phyloP scores from a whole-genome alignment of 2,329 filamentous ascomycete species.

The Diaporthe helianthi region DNA sequence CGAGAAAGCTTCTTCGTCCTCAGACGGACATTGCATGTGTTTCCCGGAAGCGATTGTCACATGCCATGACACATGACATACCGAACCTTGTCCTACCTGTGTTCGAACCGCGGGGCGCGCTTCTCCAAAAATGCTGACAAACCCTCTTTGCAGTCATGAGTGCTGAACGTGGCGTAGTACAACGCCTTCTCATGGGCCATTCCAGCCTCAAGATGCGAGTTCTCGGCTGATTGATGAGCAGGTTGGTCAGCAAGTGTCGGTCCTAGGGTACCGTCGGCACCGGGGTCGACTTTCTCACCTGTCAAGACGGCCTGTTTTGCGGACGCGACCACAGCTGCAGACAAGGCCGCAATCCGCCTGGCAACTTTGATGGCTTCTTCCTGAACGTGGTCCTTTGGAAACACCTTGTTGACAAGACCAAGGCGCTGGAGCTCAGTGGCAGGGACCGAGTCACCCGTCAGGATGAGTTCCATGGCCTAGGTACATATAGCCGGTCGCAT shows the following conservation, averaged over 20 bases:
- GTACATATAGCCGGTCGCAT: neutral
- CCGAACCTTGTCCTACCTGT: conserved; percentile 6
- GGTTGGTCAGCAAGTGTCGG: neutral
- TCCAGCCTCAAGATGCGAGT: conserved; percentile 49
- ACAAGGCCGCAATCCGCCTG: conserved; percentile 48
- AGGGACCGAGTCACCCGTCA: conserved; percentile 49
- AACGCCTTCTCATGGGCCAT: conserved; percentile 46
- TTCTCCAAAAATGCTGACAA: conserved; percentile 52
- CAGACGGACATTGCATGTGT: neutral
- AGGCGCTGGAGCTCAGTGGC: conserved; percentile 48
- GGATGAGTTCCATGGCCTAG: conserved; percentile 54
- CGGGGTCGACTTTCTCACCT: conserved; percentile 41
- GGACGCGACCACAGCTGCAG: conserved; percentile 48
- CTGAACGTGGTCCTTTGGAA: conserved; percentile 45
- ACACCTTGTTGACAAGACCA: conserved; percentile 49
- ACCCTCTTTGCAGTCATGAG: conserved; percentile 50
- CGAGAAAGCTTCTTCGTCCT: conserved; percentile 11
- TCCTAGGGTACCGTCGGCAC: neutral
- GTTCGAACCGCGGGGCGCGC: conserved; percentile 36
- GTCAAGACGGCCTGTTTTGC: conserved; percentile 53
- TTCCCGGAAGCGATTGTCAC: neutral
- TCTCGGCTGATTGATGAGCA: conserved; percentile 46
- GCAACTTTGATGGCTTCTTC: conserved; percentile 48
- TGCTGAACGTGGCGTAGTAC: conserved; percentile 48
- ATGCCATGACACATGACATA: neutral